These are phyloP conservation scores for Euphorbia corollata DNA, from an alignment of 441 rosid genomes.

Conservation along the genomic window DNA sequence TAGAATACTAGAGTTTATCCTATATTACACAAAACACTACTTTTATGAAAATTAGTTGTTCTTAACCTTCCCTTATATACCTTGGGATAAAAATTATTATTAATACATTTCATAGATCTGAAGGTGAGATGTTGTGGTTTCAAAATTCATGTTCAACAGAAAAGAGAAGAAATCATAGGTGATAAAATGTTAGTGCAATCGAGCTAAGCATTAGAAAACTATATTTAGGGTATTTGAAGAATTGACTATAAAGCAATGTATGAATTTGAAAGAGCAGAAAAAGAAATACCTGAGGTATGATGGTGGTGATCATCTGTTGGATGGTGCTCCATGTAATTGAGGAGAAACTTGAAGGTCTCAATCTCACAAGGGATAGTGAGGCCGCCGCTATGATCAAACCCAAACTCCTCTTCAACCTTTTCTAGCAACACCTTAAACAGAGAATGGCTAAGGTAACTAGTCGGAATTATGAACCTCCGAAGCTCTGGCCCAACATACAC, in stretches of 20 bases:
- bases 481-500: slow-evolving; percentile 87
- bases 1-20: no score
- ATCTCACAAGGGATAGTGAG: slow-evolving; percentile 90
- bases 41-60: no score
- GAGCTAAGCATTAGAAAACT: no score
- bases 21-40: no score
- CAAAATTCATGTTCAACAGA: no score
- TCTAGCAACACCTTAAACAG: slow-evolving; percentile 71
- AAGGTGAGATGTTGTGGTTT: no score
- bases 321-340: slow-evolving; percentile 66
- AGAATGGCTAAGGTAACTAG: slow-evolving; percentile 67
- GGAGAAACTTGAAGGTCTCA: slow-evolving; percentile 81
- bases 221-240: neutral
- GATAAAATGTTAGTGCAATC: no score
- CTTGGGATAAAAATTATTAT: no score
- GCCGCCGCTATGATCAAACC: slow-evolving; percentile 70
- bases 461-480: slow-evolving; percentile 81
- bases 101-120: no score
- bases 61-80: no score
- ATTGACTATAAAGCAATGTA: neutral
- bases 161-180: no score
- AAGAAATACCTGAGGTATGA: slow-evolving; percentile 29
- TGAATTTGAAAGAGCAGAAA: neutral
- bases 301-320: slow-evolving; percentile 40
- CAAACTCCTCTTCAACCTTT: slow-evolving; percentile 83